Evolutionary conservation across 2,329 filamentous ascomycete species (phyloP), one percentile per base, ranked within the genome.

Genomic region (Xylariaceae sp.): DNA sequence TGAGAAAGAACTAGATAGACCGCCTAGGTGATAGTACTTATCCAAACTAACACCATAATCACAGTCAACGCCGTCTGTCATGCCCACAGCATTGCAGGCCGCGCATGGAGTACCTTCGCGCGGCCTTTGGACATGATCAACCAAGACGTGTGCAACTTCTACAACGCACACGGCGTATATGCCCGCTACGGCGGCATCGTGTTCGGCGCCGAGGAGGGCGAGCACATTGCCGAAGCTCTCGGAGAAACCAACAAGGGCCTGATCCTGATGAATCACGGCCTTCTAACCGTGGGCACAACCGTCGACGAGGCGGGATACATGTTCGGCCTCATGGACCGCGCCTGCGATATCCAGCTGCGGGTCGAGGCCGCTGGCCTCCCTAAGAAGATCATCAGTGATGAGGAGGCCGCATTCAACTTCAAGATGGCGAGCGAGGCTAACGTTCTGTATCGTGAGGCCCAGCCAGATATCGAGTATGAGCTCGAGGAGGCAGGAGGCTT

Each of bases 271-370:
- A 91, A 90, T 70, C 88, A 91, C 72, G 88, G 88, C 0, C 74
- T 92, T 41, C 73, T 91, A 54, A 89, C 86, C 0, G 87, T 89
- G 0, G 88, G 88, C 3, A 68, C 72, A 5, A 91, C 88, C 0
- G 88, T 91, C 1, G 88, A 91, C 68, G 88, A 91, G 72, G 88
- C 88, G 1, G 85, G 84, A 0, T 91, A 86, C 71, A 72, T 90
- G 55, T 88, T 89, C 69, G 84, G 83, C 1, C 53, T 65, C 18
- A 78, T 90, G 71, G 88, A 91, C 72, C 79, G 86, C 53, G 84
- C 82, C 51, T 90, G 88, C 70, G 79, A 84, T 58, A 81, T 88
- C 37, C 88, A 91, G 74, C 75, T 90, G 55, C 75, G 80, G 65
- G 83, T 85, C 44, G 88, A 91, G 73, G 86, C 74, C 37, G 73